Evolutionary conservation across 1,284 basidiomycete species (phyloP).

Genomic region (Apiotrichum montevideense): DNA sequence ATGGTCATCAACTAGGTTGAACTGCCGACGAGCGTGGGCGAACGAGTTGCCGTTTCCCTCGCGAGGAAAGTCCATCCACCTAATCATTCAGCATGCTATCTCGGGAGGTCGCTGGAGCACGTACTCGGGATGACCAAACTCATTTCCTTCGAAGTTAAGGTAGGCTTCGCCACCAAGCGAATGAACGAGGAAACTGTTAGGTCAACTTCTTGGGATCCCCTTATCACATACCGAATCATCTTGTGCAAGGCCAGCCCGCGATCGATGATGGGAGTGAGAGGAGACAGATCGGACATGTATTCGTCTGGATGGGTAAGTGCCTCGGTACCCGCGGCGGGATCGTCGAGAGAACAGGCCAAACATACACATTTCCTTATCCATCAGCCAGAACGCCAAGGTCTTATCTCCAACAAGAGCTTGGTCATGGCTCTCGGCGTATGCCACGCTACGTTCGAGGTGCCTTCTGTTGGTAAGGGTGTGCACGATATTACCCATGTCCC

Average conservation of each 20-base stretch:
- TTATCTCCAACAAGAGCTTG: conserved; percentile 98
- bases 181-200: conserved; percentile 72
- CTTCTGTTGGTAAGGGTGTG: conserved; percentile 87
- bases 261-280: conserved; percentile 79
- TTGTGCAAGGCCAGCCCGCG: conserved; percentile 91
- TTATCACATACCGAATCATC: conserved; percentile 69
- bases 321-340: no score
- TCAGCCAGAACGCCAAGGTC: conserved; percentile 96
- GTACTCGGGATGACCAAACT: conserved; percentile 93
- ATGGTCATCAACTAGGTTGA: conserved; percentile 84
- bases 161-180: conserved; percentile 94
- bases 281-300: conserved; percentile 85
- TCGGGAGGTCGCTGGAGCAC: conserved; percentile 13
- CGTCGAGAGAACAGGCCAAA: conserved; percentile 10
- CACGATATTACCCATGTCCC: conserved; percentile 82
- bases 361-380: conserved; percentile 99
- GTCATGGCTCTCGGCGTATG: conserved; percentile 95
- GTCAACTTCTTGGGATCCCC: no score
- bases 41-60: conserved; percentile 92
- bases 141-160: conserved; percentile 96
- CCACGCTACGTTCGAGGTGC: conserved; percentile 82
- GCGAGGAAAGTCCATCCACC: conserved; percentile 97
- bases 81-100: conserved; percentile 33
- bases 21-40: conserved; percentile 91
- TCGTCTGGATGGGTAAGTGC: conserved; percentile 57